Evolutionary conservation across 1,284 basidiomycete genomes (phyloP), one percentile per base, ranked within the genome.

Genomic region (Paramarasmius palmivorus): DNA sequence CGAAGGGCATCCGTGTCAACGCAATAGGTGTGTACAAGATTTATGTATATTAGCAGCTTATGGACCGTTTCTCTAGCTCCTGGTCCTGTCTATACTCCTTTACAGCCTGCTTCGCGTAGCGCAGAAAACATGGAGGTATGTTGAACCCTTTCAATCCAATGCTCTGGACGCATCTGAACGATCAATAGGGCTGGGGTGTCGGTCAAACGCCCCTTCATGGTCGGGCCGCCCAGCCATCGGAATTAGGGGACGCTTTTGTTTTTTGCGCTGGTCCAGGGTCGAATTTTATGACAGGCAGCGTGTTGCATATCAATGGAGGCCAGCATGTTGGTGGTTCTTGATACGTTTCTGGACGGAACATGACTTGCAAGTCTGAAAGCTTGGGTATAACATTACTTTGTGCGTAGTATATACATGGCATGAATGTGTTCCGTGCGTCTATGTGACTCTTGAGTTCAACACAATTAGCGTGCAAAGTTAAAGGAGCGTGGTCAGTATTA

Each of bases 1-100:
- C 79, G 4, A 77, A 80, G 62, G 83, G 78, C 2, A 82, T 86
- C 48, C 72, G 82, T 25, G 82, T 82, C 42, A 83, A 83, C 54
- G 76, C 69, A 0, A 76, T 81, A 20, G 45, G 45, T 47, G 19
- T 3, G 22, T 32, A 4, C 19, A 32, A 32, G 14, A 8, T 29
- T 15, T n/a, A 17, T 29, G 12, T 47, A 8, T 4, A 29, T 4
- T 17, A 4, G 29, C 6, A 12, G n/a, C 19, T 47, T 8, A 47
- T 4, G 9, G 23, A 14, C 25, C 32, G 10, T 14, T 47, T 32
- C 32, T 7, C 6, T 12, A 47, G 76, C 77, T 0, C 83, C 82
- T 1, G 81, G 82, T 1, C 78, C 79, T 4, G 74, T 83, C 44
- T 73, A 78, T 57, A 82, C 80, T 1, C 75, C 79, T 0, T 68